Evolutionary conservation across 257 asterid genomes (phyloP).

Genomic region (Eucommia ulmoides): DNA sequence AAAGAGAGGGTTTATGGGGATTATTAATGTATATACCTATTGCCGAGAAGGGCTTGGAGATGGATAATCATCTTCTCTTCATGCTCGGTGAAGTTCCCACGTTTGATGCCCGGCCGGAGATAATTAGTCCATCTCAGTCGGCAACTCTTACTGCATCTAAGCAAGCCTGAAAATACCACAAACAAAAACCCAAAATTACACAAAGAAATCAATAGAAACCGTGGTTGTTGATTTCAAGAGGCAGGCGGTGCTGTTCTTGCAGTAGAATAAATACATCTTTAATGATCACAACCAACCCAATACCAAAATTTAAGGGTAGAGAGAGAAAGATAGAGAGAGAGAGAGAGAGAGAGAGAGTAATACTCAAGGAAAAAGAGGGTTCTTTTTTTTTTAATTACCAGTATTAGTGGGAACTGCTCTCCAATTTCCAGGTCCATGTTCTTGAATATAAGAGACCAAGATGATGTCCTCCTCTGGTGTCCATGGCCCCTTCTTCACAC

Average conservation of each 20-base stretch:
- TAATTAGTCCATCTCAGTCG: slow-evolving; percentile 82
- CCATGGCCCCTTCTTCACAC: slow-evolving; percentile 76
- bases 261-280: slow-evolving; percentile 25
- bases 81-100: too few relatives aligned
- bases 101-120: slow-evolving; percentile 71
- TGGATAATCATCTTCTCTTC: too few relatives aligned
- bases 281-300: slow-evolving; percentile 30
- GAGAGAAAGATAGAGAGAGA: not conserved
- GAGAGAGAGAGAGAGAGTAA: too few relatives aligned
- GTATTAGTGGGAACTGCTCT: slow-evolving; percentile 65
- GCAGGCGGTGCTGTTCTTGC: slow-evolving; percentile 20
- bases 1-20: not conserved
- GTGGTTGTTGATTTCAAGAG: slow-evolving; percentile 15
- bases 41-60: too few relatives aligned
- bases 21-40: slow-evolving; percentile 47
- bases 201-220: not conserved
- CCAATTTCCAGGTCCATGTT: slow-evolving; percentile 72
- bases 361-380: not conserved
- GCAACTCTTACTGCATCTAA: slow-evolving; percentile 82
- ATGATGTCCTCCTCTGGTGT: slow-evolving; percentile 70
- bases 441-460: slow-evolving; percentile 64
- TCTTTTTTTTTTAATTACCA: slow-evolving; percentile 16
- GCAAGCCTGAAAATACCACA: slow-evolving; percentile 40
- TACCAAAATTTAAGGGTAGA: slow-evolving; percentile 2
- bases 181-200: not conserved